Conservation (phyloP, 1,139 yeast species). For the Lodderomyces elongisporus region DNA sequence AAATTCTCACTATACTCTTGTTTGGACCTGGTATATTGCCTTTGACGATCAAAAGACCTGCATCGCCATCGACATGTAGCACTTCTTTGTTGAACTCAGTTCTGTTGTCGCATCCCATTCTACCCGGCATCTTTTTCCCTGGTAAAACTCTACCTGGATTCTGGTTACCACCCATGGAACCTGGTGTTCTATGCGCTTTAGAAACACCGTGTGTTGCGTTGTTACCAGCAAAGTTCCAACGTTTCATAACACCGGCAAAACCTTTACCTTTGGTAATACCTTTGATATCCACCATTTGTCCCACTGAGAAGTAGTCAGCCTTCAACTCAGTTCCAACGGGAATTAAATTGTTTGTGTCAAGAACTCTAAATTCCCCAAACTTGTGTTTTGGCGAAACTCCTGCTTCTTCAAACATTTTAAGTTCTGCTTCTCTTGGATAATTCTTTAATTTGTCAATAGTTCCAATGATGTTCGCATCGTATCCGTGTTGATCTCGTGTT, state of each 20-base stretch:
- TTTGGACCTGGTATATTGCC: slow-evolving; percentile 93
- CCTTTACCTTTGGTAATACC: slow-evolving; percentile 93
- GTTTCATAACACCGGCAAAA: slow-evolving; percentile 96
- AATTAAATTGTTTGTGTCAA: slow-evolving; percentile 58
- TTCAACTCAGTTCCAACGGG: slow-evolving; percentile 74
- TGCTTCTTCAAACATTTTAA: slow-evolving; percentile 79
- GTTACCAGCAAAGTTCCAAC: slow-evolving; percentile 88
- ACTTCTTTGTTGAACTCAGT: slow-evolving; percentile 78
- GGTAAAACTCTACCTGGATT: slow-evolving; percentile 96
- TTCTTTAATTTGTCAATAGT: slow-evolving; percentile 68
- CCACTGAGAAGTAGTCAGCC: slow-evolving; percentile 80
- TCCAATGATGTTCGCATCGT: slow-evolving; percentile 86
- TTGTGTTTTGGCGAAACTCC: slow-evolving; percentile 78
- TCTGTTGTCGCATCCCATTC: slow-evolving; percentile 75
- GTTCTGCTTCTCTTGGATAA: slow-evolving; percentile 47
- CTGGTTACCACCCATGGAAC: slow-evolving; percentile 94
- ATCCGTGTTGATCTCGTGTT: slow-evolving; percentile 67
- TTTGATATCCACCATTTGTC: slow-evolving; percentile 78
- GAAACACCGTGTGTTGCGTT: slow-evolving; percentile 97
- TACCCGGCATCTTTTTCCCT: slow-evolving; percentile 98
- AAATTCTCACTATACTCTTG: slow-evolving; percentile 66
- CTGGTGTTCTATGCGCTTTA: slow-evolving; percentile 89
- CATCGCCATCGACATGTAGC: slow-evolving; percentile 71
- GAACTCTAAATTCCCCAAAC: slow-evolving; percentile 74
- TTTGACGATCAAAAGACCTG: slow-evolving; percentile 76